Base-by-base conservation (phyloP, 371 early-diverging fungal genomes). In the Basidiobolus meristosporus region DNA sequence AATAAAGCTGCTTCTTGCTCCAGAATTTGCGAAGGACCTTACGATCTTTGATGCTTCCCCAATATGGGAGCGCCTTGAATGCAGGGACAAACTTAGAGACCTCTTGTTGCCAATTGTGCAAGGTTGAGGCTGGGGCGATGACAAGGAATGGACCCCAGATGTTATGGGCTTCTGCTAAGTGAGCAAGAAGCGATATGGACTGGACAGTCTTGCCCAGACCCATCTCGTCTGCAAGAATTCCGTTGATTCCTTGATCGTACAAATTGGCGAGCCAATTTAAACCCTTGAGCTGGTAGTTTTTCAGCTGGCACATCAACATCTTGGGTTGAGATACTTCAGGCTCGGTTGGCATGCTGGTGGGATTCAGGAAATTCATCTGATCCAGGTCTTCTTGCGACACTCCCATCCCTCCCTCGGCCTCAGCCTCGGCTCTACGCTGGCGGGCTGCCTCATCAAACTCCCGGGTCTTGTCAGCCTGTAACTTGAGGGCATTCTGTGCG, bases 101-200 rank as follows among this genome's bases (percentile, higher is more conserved):
- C 63, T 98, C 99, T 42, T 90, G 81, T 52, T 84, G 84, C 98
- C 98, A 98, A 56, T 98, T 96, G 53, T 92, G 93, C 39, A 98
- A 65, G 0, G 97, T 96, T 12, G 91, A 89, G 0, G 91, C 80
- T 2, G 97, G 97, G 0, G 95, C 85, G 47, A 98, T 82, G 10
- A 98, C 82, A 42, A 98, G 59, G 60, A 93, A 96, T 0, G 95
- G 97, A 12, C 96, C 96, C 83, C 85, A 85, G 36, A 93, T 83
- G 48, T 81, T 79, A 48, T 95, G 81, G 6, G 57, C 57, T 46
- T 85, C 86, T 1, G 85, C 82, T 18, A 96, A 55, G 49, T 89
- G 77, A 7, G 90, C 86, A 60, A 98, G 66, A 29, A 93, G 55
- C 7, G 95, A 80, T 43, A 98, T 95, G 0, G 90, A 82, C 59